Evolutionary conservation across 495 filamentous ascomycete species (phyloP).

Genomic region (Emericellopsis terricola): DNA sequence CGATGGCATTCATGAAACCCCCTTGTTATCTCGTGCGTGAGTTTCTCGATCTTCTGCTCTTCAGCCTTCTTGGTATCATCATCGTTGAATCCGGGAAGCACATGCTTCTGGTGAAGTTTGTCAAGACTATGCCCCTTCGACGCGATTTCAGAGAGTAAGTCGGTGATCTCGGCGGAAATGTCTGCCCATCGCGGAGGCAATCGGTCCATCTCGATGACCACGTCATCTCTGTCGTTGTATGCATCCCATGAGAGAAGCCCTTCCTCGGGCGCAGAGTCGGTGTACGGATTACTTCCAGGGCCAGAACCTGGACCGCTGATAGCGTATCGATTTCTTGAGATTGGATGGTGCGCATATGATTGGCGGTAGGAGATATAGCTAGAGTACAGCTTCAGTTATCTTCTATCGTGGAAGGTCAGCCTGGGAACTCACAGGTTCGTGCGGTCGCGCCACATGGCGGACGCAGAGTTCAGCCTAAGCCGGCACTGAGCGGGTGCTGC

Average conservation of each 20-base stretch:
- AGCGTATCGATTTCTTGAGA: constrained; percentile 60
- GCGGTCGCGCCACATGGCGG: constrained; percentile 90
- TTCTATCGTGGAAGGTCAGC: background rate
- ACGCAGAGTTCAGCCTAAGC: no score
- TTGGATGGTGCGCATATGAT: constrained; percentile 88
- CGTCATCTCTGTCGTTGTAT: constrained; percentile 76
- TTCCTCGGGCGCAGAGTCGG: constrained; percentile 39
- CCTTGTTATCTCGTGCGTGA: constrained; percentile 79
- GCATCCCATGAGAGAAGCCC: constrained; percentile 66
- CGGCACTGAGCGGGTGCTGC: no score
- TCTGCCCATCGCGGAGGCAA: constrained; percentile 93
- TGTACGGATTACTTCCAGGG: constrained; percentile 34
- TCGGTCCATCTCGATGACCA: constrained; percentile 95
- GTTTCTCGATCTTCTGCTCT: constrained; percentile 71
- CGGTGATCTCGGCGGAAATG: constrained; percentile 81
- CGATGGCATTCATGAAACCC: constrained; percentile 80
- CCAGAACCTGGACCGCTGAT: constrained; percentile 34
- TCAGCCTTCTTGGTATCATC: constrained; percentile 70
- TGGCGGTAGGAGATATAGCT: constrained; percentile 98
- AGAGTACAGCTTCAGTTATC: constrained; percentile 1
- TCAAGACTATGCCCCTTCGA: constrained; percentile 70
- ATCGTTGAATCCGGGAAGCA: constrained; percentile 91
- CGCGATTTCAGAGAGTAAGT: constrained; percentile 63
- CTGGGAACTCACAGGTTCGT: constrained; percentile 70
- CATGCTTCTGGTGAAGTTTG: constrained; percentile 89